A percentile compares a stretch with the other conserved stretches of the same genome.
These are phyloP conservation scores for Ganoderma lingzhi DNA, from an alignment of 1,284 basidiomycete genomes.

Conservation along the genomic window DNA sequence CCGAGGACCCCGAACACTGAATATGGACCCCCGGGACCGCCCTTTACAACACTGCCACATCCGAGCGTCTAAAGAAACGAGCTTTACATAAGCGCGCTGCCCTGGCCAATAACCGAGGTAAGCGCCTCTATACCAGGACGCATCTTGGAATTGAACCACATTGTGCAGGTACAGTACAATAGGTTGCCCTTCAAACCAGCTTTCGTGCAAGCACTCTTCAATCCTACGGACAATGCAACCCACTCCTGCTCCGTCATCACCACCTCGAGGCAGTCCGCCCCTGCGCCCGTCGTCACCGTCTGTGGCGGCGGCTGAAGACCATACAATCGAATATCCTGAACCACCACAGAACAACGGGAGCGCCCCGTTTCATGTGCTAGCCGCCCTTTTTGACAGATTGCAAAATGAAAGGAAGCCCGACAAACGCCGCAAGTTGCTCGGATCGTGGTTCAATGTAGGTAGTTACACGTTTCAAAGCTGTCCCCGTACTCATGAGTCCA, in stretches of 20 bases:
- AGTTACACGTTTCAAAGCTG: slow-evolving; percentile 14
- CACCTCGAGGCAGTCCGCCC: slow-evolving; percentile 28
- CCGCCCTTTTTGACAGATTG: slow-evolving; percentile 73
- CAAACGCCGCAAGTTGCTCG: slow-evolving; percentile 65
- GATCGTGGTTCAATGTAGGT: slow-evolving; percentile 80
- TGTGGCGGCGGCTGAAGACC: slow-evolving; percentile 36
- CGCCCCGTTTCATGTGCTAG: slow-evolving; percentile 73
- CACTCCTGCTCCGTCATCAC: slow-evolving; percentile 60
- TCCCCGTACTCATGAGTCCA: neutral
- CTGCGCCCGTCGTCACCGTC: slow-evolving; percentile 14
- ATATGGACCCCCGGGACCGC: neutral
- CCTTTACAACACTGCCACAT: too few species aligned
- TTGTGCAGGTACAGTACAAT: neutral
- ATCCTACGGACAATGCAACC: slow-evolving; percentile 45
- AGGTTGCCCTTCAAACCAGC: neutral
- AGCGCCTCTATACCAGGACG: too few species aligned
- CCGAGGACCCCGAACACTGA: neutral
- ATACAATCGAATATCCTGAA: slow-evolving; percentile 48
- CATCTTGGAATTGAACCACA: slow-evolving; percentile 20
- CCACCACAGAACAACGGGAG: slow-evolving; percentile 71
- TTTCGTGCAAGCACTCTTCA: neutral
- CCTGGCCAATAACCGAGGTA: too few species aligned
- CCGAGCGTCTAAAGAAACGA: too few species aligned
- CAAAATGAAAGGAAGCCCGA: slow-evolving; percentile 76
- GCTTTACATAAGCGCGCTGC: too few species aligned